Conservation (phyloP, 345 rosid species). For the Gossypium sturtianum region DNA sequence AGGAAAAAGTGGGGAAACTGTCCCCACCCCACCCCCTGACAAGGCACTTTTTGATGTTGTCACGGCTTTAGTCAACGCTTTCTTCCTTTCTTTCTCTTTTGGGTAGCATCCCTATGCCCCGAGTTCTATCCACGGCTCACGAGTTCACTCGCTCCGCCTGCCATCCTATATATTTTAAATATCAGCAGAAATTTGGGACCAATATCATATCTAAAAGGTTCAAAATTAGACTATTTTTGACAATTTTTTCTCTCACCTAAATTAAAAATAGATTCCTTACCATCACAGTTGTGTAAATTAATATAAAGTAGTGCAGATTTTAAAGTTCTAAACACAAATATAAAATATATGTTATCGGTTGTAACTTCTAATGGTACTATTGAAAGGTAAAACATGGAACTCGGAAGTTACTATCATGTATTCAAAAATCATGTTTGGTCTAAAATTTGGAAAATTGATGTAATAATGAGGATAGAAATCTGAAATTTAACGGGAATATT, state of each 20-base stretch:
- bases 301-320: too few species aligned
- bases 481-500: background rate
- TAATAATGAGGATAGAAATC: background rate
- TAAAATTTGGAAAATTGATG: background rate
- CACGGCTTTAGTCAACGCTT: constrained; percentile 14
- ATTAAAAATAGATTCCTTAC: too few species aligned
- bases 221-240: too few species aligned
- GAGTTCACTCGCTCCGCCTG: constrained; percentile 7
- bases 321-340: background rate
- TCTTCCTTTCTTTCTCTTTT: background rate
- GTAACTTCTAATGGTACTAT: too few species aligned
- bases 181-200: too few species aligned
- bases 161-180: too few species aligned
- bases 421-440: background rate
- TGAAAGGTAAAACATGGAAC: too few species aligned
- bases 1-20: background rate
- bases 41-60: background rate
- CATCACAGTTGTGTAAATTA: too few species aligned
- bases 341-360: too few species aligned
- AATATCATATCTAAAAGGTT: too few species aligned
- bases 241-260: too few species aligned
- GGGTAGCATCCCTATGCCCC: background rate
- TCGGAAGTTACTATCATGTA: background rate
- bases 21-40: background rate
- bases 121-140: background rate